Conservation (phyloP, 768 basidiomycete genomes). For the Agrocybe praecox region DNA sequence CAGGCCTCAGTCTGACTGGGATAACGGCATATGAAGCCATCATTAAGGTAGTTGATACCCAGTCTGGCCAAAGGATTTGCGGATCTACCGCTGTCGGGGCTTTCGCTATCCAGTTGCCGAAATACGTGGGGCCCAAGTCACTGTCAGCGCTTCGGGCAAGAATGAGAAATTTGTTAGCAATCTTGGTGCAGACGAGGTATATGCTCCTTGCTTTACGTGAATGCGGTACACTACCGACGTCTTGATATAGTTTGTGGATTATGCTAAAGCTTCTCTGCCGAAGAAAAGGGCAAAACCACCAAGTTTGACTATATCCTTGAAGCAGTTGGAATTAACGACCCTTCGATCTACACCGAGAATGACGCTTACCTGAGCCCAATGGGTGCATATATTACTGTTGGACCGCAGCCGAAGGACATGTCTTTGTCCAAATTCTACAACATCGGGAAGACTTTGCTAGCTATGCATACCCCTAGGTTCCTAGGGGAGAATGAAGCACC, state of each 20-base stretch:
- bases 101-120: conserved; percentile 71
- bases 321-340: conserved; percentile 50
- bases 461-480: conserved; percentile 42
- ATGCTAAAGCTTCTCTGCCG: conserved; percentile 51
- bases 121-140: conserved; percentile 56
- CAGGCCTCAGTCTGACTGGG: conserved; percentile 58
- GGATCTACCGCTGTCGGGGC: conserved; percentile 69
- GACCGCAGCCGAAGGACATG: conserved; percentile 40
- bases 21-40: conserved; percentile 62
- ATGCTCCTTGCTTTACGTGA: conserved; percentile 5
- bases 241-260: conserved; percentile 55
- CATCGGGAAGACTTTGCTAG: conserved; percentile 30
- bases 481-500: conserved; percentile 52
- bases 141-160: conserved; percentile 57
- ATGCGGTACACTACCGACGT: not conserved
- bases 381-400: conserved; percentile 56
- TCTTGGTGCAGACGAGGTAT: conserved; percentile 67
- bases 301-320: conserved; percentile 64
- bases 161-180: conserved; percentile 58
- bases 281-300: conserved; percentile 42
- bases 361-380: conserved; percentile 52
- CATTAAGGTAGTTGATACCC: conserved; percentile 43
- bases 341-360: conserved; percentile 48
- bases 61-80: conserved; percentile 58
- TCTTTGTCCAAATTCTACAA: conserved; percentile 31